Evolutionary conservation across 495 filamentous ascomycete genomes (phyloP), one percentile per base, ranked within the genome.

Genomic region (Staphylotrichum longicolle): DNA sequence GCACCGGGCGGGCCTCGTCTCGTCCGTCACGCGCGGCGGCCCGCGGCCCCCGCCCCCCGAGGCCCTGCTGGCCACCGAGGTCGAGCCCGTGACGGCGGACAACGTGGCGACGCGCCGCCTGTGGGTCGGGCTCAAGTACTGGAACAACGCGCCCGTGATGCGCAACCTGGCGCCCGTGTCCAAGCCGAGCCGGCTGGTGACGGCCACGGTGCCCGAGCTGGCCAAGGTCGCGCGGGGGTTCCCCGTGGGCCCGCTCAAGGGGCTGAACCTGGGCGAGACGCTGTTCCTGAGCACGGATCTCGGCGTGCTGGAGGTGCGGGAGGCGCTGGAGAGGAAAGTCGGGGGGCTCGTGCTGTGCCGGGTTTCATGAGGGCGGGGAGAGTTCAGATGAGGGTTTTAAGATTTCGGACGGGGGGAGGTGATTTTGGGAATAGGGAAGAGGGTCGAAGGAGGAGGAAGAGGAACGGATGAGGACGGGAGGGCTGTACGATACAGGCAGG

Each of bases 91-190:
- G 49, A 96, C 91, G 32, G 84, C 86, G 56, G 84, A 81, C 65
- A 98, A 97, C 75, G 79, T 93, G 5, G 80, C 91, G 2, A 82
- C 83, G 42, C 77, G 92, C 67, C 80, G 94, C 51, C 75, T 98
- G 7, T 98, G 94, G 94, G 68, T 98, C 8, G 93, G 91, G 8
- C 74, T 98, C 67, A 98, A 98, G 78, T 98, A 98, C 79, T 91
- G 83, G 83, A 86, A 91, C 68, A 90, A 90, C 69, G 78, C 89
- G 71, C 90, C 95, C 3, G 94, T 98, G 53, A 69, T 98, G 58
- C 81, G 80, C 39, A 79, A 85, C 67, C 82, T 96, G 74, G 65
- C 66, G 35, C 74, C 91, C 75, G 78, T 96, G 49, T 87, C 83
- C 67, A 94, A 88, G 70, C 91, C 93, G 9, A 96, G 82, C 69